Evolutionary conservation across 331 rosid species (phyloP).

Genomic region (Quercus phellos): DNA sequence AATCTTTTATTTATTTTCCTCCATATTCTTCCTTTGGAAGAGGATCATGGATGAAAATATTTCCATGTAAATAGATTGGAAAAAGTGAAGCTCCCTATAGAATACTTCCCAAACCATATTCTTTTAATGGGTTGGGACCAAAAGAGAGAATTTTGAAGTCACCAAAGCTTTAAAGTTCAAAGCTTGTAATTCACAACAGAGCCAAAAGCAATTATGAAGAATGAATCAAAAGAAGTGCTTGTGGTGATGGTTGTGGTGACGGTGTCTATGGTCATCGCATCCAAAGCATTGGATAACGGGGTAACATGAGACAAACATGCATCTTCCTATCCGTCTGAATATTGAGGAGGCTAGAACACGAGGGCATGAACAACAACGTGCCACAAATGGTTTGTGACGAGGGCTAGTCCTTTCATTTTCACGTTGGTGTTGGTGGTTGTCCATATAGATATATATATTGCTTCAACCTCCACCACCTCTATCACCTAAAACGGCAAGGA

Average conservation of each 20-base stretch:
- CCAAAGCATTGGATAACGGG: conserved; percentile 61
- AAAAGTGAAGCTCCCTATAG: no score
- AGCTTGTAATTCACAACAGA: no score
- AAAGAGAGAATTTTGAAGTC: background rate
- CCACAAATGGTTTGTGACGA: conserved; percentile 6
- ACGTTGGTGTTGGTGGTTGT: conserved; percentile 5
- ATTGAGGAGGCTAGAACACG: conserved; percentile 35
- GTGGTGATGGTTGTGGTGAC: conserved; percentile 38
- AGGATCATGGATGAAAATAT: no score
- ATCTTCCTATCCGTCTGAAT: conserved; percentile 59
- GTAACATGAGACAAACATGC: conserved; percentile 62
- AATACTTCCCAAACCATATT: background rate
- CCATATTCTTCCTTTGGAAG: no score
- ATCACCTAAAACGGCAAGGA: conserved; percentile 6
- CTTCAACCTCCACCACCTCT: background rate
- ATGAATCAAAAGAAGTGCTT: conserved; percentile 35
- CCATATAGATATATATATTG: conserved; percentile 23
- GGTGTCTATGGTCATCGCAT: conserved; percentile 56
- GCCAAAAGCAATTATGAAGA: no score
- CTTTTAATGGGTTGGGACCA: no score
- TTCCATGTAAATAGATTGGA: no score
- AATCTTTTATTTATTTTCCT: background rate
- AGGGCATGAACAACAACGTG: conserved; percentile 28
- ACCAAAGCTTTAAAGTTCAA: background rate
- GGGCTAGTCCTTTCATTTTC: conserved; percentile 22